Evolutionary conservation across 1,284 basidiomycete genomes (phyloP), one percentile per base, ranked within the genome.

Genomic region (Earliella scabrosa): DNA sequence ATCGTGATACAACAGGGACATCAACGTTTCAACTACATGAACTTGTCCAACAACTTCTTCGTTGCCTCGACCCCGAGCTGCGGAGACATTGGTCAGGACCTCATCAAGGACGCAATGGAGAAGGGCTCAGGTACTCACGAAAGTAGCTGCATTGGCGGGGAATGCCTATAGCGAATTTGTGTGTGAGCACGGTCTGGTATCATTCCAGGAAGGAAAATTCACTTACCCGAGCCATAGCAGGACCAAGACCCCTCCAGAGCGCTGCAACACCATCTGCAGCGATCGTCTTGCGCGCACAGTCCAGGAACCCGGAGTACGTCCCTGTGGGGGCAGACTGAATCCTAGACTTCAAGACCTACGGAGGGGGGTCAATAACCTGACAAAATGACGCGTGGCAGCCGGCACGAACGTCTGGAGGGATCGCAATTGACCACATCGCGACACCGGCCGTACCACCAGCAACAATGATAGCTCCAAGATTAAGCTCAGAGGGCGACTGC

Each of bases 321-420:
- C 97, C 97, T 4, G 89, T 87, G 21, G 96, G 95, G 26, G 97
- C 97, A n/a, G 93, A 95, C 76, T 99, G 97, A 48, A 98, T 81
- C 57, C 97, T 85, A 36, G 95, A 98, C 82, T 99, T 99, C 71
- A 99, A 78, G 27, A 95, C 93, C 93, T 96, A 62, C 45, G 59
- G n/a, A 59, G 9, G 52, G 26, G 38, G 47, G 35, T 56, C 41
- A 52, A 43, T 45, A 31, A 58, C 62, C 13, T 41, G 13, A 34
- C 6, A n/a, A 18, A 6, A 35, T 47, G n/a, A 13, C 14, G 13
- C 2, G 10, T 36, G 7, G n/a, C 18, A 43, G 44, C 39, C 20
- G 45, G 11, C 3, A 77, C 91, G 62, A 67, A 94, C 95, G 75
- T 98, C 95, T 45, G 95, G 95, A 50, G 95, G 95, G 64, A 98